Evolutionary conservation across 202 grass and related monocot species (phyloP), one percentile per base, ranked within the genome.

Genomic region (Dendrocalamus latiflorus): DNA sequence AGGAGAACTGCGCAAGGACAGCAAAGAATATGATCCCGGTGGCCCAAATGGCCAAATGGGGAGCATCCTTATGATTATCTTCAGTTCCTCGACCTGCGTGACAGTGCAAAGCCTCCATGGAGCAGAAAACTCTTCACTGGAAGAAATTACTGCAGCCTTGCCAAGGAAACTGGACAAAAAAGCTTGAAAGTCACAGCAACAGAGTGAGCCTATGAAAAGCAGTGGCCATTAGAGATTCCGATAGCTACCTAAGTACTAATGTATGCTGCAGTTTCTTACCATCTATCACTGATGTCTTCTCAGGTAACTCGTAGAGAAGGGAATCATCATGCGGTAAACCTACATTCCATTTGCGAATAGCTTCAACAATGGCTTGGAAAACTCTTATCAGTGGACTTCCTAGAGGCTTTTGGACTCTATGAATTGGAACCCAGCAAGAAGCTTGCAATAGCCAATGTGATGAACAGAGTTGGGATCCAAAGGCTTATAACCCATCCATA

Each of bases 1-100:
- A 88, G 36, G 90, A 95, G 42, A 86, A 86, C 68, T 95, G 93
- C 49, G 90, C 93, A 48, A 88, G 91, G 6, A 95, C 93, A 60
- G 88, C 77, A 33, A 87, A 92, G 36, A 15, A 91, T 3, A 93
- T 72, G 80, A 92, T 91, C 39, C 83, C 90, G 9, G 90, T 87
- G 61, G 90, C 85, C n/a, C n/a, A n/a, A n/a, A n/a, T n/a, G n/a
- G n/a, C 85, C 83, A 95, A 76, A 93, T 69, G 1, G 93, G 90
- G 71, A 95, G 89, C 88, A 95, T 90, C 4, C 70, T 74, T 16
- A n/a, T n/a, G n/a, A 91, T 78, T 24, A 79, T 72, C 80, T 95
- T 95, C 50, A 95, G 74, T 78, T 95, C 93, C 42, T 95, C 67
- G 0, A 91, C 89, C 9, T 88, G 81, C 20, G 86, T 89, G 34